Evolutionary conservation across 768 basidiomycete species (phyloP).

Genomic region (Mycena rosella): DNA sequence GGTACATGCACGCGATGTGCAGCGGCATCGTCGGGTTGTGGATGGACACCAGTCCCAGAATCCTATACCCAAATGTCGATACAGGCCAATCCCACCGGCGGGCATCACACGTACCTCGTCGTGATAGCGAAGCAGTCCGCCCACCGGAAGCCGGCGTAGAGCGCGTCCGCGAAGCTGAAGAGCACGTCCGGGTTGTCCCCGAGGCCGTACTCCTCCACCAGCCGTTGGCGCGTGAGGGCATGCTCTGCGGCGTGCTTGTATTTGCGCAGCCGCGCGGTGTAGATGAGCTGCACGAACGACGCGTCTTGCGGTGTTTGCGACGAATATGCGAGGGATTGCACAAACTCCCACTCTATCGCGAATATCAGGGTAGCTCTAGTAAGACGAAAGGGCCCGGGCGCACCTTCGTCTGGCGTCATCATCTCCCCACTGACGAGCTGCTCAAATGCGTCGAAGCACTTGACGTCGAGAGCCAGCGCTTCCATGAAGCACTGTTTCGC

Average conservation of each 20-base stretch:
- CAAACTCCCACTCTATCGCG: conserved; percentile 92
- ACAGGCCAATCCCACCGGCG: not conserved
- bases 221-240: conserved; percentile 78
- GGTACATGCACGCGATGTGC: conserved; percentile 98
- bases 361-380: conserved; percentile 1
- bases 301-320: conserved; percentile 91
- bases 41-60: conserved; percentile 84
- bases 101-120: conserved; percentile 62
- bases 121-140: conserved; percentile 95
- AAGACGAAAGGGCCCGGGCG: conserved; percentile 24
- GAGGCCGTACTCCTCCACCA: conserved; percentile 86
- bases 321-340: conserved; percentile 84
- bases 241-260: conserved; percentile 89
- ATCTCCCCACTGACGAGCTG: conserved; percentile 93
- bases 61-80: conserved; percentile 61
- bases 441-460: conserved; percentile 96
- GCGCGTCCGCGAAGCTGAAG: conserved; percentile 89
- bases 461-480: conserved; percentile 92
- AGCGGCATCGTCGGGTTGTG: conserved; percentile 93
- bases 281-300: conserved; percentile 92
- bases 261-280: conserved; percentile 92
- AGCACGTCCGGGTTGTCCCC: conserved; percentile 94
- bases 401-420: conserved; percentile 97
- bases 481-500: conserved; percentile 98
- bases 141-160: conserved; percentile 91